A percentile compares a stretch with the other conserved stretches of the same genome.
Conservation (phyloP, 371 early-diverging fungal genomes). For the Mucor racemosus region DNA sequence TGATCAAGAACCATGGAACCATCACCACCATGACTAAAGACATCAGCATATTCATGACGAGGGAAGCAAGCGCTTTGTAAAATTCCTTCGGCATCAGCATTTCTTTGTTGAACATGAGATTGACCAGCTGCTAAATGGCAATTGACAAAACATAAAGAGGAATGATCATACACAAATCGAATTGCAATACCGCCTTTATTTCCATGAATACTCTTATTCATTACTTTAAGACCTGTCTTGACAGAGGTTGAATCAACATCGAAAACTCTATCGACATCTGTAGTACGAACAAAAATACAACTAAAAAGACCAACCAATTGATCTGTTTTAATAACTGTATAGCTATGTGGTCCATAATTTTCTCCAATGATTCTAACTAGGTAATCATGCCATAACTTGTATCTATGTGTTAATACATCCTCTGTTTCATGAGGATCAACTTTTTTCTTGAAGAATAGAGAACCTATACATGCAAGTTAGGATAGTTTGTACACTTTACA, state of each 20-base stretch:
- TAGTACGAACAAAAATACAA: conserved; percentile 67
- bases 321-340: conserved; percentile 64
- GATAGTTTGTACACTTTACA: too few species aligned
- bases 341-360: conserved; percentile 43
- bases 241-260: conserved; percentile 49
- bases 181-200: conserved; percentile 88
- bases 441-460: conserved; percentile 37
- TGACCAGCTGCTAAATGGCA: conserved; percentile 85
- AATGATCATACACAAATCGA: conserved; percentile 70
- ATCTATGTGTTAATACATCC: conserved; percentile 56
- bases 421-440: conserved; percentile 41
- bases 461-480: neutral
- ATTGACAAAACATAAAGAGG: conserved; percentile 80
- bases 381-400: conserved; percentile 72
- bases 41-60: neutral
- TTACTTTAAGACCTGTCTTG: conserved; percentile 86
- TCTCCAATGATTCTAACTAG: conserved; percentile 44
- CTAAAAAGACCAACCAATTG: conserved; percentile 85
- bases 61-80: conserved; percentile 58
- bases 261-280: conserved; percentile 31
- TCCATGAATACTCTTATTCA: conserved; percentile 65
- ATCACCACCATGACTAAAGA: conserved; percentile 64
- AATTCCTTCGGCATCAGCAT: conserved; percentile 69
- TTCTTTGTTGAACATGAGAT: conserved; percentile 63
- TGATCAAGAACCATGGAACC: conserved; percentile 77